Evolutionary conservation across 2,329 filamentous ascomycete species (phyloP), one percentile per base, ranked within the genome.

Genomic region (Pseudogymnoascus verrucosus): DNA sequence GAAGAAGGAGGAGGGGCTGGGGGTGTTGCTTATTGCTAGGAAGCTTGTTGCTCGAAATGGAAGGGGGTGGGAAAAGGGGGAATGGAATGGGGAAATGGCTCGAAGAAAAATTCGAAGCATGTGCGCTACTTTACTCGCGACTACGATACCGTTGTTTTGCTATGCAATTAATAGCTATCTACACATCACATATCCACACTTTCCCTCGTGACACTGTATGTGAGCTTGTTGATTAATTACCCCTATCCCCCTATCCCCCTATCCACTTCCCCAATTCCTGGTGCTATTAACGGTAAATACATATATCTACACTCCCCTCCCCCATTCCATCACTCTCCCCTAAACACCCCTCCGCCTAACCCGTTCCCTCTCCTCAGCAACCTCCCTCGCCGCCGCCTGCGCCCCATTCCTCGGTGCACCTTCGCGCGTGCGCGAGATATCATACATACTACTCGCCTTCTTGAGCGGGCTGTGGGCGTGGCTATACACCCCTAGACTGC

Each of bases 401-500:
- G 82, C 78, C 3, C 83, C 85, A 69, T 86, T 87, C 1, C 84
- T 84, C 39, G 82, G 82, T 6, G 73, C 71, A 23, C 76, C 75
- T 8, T 71, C 75, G 12, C 68, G 71, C 61, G 72, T 74, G 68
- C 71, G 75, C 68, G 79, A 78, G 47, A 85, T 78, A 64, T 89
- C 75, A 75, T 84, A 75, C 78, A 90, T 69, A 79, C 85, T 85
- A 12, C 79, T 79, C 1, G 89, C 82, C 74, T 96, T 96, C 70
- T 91, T 89, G 11, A 98, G 75, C 0, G 93, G 93, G 10, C 91
- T 96, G 42, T 88, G 89, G 5, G 87, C 86, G 73, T 96, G 91
- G 5, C 83, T 88, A 74, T 87, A 92, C 0, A 96, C 82, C 12
- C 93, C 92, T 60, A 96, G 78, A 72, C 83, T 93, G 2, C 93